These are phyloP conservation scores for Solanum appendiculatum DNA, from an alignment of 257 asterid genomes.

Conservation along the genomic window DNA sequence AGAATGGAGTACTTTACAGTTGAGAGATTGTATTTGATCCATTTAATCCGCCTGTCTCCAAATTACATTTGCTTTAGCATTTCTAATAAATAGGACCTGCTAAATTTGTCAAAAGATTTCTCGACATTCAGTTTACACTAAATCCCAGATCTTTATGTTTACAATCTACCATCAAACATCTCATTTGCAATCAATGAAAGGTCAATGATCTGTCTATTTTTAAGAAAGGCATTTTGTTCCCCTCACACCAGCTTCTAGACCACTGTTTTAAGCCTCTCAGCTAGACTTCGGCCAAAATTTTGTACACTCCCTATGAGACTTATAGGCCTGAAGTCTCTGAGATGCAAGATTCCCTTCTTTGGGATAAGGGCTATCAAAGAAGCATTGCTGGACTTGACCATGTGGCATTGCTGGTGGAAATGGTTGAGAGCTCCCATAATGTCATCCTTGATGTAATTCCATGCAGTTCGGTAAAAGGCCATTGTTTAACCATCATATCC, in stretches of 20 bases:
- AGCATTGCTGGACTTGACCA: not conserved
- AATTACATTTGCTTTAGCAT: not conserved
- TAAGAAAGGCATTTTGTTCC: not conserved
- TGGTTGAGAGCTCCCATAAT: not conserved
- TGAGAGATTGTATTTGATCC: not conserved
- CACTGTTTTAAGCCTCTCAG: not conserved
- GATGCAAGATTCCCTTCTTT: not conserved
- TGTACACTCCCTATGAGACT: not conserved
- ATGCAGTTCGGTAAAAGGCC: not conserved
- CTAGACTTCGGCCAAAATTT: not conserved
- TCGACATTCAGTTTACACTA: not conserved
- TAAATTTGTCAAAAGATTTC: not conserved
- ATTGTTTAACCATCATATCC: not conserved
- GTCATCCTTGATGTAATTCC: not conserved
- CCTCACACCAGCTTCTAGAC: not conserved
- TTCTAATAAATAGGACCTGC: not conserved
- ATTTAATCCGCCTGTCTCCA: not conserved
- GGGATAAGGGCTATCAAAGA: not conserved
- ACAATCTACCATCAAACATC: not conserved
- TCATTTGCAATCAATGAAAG: not conserved
- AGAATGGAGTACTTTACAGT: not conserved
- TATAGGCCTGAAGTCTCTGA: not conserved
- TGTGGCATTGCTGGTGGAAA: not conserved
- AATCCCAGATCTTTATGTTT: not conserved
- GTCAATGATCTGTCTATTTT: not conserved